phyloP scores from a whole-genome alignment of 768 basidiomycete genomes.

The Xanthoconium purpureum region DNA sequence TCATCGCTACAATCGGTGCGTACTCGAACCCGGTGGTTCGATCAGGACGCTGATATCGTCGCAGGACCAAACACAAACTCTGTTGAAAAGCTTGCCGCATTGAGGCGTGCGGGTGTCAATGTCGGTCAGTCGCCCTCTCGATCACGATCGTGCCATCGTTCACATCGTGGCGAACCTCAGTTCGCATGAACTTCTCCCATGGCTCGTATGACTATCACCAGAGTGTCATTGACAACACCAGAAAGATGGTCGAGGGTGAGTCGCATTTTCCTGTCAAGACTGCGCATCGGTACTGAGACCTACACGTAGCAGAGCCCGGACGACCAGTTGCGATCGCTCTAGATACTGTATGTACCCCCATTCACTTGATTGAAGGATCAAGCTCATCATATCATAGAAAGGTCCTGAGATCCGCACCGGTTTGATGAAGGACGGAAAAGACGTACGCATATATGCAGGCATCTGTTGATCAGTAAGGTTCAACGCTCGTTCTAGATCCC shows the following conservation, averaged over 20 bases:
- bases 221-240: conserved; percentile 96
- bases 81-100: conserved; percentile 80
- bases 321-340: conserved; percentile 97
- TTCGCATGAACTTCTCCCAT: conserved; percentile 99
- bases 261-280: background rate
- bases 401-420: conserved; percentile 99
- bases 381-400: conserved; percentile 57
- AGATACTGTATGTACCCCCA: conserved; percentile 70
- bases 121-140: conserved; percentile 63
- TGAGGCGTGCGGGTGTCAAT: conserved; percentile 93
- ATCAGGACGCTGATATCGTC: conserved; percentile 8
- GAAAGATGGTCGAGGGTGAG: conserved; percentile 78
- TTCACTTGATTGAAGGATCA: background rate
- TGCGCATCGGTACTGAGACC: conserved; percentile 2
- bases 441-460: conserved; percentile 54
- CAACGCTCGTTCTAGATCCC: conserved; percentile 51
- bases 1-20: conserved; percentile 97
- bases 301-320: conserved; percentile 51
- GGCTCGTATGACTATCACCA: conserved; percentile 98
- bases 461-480: background rate
- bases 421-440: conserved; percentile 78
- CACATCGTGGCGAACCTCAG: conserved; percentile 39
- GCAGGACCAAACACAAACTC: conserved; percentile 92
- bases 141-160: background rate
- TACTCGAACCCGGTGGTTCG: conserved; percentile 1